phyloP scores from a whole-genome alignment of 345 rosid genomes.

The Murraya koenigii region DNA sequence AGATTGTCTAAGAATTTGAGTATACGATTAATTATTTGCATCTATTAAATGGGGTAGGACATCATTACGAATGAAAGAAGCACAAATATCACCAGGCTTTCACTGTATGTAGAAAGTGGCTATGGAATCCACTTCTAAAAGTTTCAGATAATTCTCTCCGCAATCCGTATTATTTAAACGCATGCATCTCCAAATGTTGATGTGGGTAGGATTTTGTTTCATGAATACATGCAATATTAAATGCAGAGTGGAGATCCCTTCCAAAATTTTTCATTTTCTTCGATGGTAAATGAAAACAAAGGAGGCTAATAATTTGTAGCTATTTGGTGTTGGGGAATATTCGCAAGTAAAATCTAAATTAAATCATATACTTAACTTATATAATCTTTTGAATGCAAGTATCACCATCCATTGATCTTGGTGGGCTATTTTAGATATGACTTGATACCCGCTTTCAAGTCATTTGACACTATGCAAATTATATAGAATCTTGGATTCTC shows the following conservation, averaged over 20 bases:
- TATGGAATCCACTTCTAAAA: slow-evolving; percentile 6
- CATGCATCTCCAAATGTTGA: background rate
- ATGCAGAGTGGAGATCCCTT: slow-evolving; percentile 2
- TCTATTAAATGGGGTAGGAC: no score
- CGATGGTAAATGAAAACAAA: background rate
- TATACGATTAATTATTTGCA: no score
- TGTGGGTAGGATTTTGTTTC: background rate
- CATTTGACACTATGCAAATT: slow-evolving; percentile 22
- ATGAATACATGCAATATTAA: background rate
- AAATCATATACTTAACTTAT: background rate
- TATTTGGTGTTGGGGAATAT: background rate
- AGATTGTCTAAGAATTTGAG: no score
- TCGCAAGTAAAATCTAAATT: background rate
- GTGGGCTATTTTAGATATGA: slow-evolving; percentile 21
- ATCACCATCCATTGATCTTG: background rate
- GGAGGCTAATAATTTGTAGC: background rate
- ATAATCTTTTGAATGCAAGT: background rate
- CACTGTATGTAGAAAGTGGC: background rate
- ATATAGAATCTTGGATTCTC: slow-evolving; percentile 31
- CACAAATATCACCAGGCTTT: background rate
- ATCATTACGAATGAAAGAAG: background rate
- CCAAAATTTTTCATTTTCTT: background rate
- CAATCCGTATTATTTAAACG: background rate
- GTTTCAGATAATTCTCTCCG: background rate
- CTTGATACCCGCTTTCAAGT: slow-evolving; percentile 24